These are phyloP conservation scores for Cardiospermum halicacabum DNA, from an alignment of 345 rosid genomes.

Conservation along the genomic window DNA sequence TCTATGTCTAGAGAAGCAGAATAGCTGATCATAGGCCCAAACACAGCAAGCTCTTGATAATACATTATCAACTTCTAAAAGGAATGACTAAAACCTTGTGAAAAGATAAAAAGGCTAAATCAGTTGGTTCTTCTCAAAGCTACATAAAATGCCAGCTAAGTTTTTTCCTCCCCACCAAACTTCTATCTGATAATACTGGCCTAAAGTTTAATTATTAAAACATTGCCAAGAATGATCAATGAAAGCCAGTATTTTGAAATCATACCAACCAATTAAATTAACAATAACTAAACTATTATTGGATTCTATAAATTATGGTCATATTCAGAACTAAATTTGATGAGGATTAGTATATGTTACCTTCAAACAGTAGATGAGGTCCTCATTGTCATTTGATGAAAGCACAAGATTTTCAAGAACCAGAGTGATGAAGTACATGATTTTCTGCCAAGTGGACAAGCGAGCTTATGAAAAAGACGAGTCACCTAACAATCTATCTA, in stretches of 20 bases:
- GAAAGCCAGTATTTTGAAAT: not conserved
- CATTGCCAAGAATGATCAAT: not conserved
- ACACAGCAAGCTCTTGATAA: not conserved
- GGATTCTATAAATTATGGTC: constrained; percentile 5
- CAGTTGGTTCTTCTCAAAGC: not conserved
- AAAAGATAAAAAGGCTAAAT: not conserved
- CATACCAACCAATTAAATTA: not conserved
- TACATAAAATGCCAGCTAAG: not conserved
- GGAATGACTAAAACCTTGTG: not conserved
- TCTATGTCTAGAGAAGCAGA: not conserved
- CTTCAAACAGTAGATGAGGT: constrained; percentile 88
- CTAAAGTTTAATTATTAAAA: not conserved
- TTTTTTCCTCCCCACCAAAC: not conserved
- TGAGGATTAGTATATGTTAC: constrained; percentile 29
- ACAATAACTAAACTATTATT: too few relatives aligned
- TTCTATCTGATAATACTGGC: too few relatives aligned
- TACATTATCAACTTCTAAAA: not conserved
- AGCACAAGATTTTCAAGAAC: constrained; percentile 93
- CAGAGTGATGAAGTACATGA: constrained; percentile 67
- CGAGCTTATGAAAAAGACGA: constrained; percentile 14
- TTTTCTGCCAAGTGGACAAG: constrained; percentile 55
- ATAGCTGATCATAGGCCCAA: not conserved
- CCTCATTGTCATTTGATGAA: constrained; percentile 90
- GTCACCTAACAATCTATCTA: not conserved
- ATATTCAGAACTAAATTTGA: not conserved